These are phyloP conservation scores for Macrocybe gigantea DNA, from an alignment of 768 basidiomycete genomes.

Conservation along the genomic window DNA sequence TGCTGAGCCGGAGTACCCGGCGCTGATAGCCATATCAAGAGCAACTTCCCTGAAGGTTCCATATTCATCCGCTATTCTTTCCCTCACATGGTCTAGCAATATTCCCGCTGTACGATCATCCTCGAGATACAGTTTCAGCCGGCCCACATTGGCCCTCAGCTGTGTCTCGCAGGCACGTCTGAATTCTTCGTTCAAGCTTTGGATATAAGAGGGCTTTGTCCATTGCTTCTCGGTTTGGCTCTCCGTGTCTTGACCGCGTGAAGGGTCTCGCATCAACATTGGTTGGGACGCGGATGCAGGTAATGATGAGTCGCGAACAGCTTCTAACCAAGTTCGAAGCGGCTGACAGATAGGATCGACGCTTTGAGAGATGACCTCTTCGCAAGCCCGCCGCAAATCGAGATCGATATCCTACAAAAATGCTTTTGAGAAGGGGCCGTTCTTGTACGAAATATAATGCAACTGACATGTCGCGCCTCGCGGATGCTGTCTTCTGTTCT, in stretches of 20 bases:
- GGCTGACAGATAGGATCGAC: slow-evolving; percentile 52
- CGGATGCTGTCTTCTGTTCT: slow-evolving; percentile 54
- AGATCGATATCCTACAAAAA: slow-evolving; percentile 74
- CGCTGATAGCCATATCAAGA: no score
- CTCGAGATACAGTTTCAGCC: slow-evolving; percentile 73
- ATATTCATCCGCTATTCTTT: slow-evolving; percentile 72
- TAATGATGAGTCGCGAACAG: slow-evolving; percentile 18
- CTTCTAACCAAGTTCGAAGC: slow-evolving; percentile 58
- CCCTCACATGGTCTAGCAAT: slow-evolving; percentile 70
- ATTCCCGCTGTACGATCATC: slow-evolving; percentile 76
- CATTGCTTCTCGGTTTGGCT: no score
- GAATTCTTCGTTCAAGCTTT: slow-evolving; percentile 54
- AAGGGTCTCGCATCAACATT: no score
- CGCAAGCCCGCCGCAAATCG: slow-evolving; percentile 79
- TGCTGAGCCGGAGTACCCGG: no score
- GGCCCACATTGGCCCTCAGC: slow-evolving; percentile 45
- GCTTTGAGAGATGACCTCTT: slow-evolving; percentile 69
- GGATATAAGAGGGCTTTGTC: slow-evolving; percentile 7
- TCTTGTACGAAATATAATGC: not conserved
- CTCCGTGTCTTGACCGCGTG: no score
- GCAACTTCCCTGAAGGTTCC: slow-evolving; percentile 63
- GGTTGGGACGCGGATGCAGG: no score
- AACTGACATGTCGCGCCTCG: slow-evolving; percentile 67
- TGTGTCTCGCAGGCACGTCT: slow-evolving; percentile 47
- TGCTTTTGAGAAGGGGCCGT: not conserved